Base-by-base conservation (phyloP, 148 eudicot species). In the Polygonum aviculare region DNA sequence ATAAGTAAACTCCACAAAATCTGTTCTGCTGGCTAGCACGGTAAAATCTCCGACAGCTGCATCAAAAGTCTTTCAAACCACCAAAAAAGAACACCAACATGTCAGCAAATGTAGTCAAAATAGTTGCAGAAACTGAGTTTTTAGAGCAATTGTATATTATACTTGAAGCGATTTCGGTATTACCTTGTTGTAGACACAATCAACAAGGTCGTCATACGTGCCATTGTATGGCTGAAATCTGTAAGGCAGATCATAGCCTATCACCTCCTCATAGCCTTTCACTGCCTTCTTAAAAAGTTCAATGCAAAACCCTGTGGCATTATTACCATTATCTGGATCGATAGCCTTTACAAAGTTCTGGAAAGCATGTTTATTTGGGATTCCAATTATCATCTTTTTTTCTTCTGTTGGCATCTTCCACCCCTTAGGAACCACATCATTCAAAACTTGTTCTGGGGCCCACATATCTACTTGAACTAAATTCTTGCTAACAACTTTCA, bases 41-140 rank as follows among this genome's bases (percentile, higher is more conserved):
- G 90, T 83, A n/a, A 84, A 21, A 65, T 84, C 87, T 0, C 87
- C 90, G 3, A 82, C 76, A 0, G 75, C 79, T 35, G 80, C 87
- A 71, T 79, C 84, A 36, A 69, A 84, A 6, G 75, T 80, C 89
- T 79, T 55, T 4, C 21, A 55, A 55, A 49, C 52, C 52, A 49
- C 8, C 21, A n/a, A 55, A 55, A 55, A 8, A 55, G 9, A 55
- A 19, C 22, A 55, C 9, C 9, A 18, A 55, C 54, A 0, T 16
- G n/a, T n/a, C 21, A 55, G 62, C 41, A 39, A 39, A 39, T 39
- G 41, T 2, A 39, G 41, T 39, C 62, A 16, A 4, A 6, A 55
- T 19, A 55, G n/a, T 19, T 7, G n/a, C 6, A 55, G 18, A n/a
- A 55, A n/a, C 62, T 55, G 62, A 55, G 9, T 7, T n/a, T n/a